Evolutionary conservation across 2,329 filamentous ascomycete species (phyloP).

Genomic region (Blastomyces emzantsi): DNA sequence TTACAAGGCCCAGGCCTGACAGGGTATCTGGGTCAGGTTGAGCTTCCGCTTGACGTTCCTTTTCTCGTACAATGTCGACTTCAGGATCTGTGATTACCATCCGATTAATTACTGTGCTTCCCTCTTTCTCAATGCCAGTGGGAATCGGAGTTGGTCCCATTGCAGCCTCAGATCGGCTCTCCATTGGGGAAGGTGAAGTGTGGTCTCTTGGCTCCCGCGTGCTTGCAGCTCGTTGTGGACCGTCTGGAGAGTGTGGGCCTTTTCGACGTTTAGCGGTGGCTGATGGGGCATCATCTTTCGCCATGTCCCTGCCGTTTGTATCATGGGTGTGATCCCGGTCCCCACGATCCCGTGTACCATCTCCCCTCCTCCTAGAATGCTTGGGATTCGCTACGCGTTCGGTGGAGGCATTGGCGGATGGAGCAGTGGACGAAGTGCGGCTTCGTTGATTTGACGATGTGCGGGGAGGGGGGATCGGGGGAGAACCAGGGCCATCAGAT

Average conservation of each 20-base stretch:
- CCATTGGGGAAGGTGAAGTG: conserved; percentile 26
- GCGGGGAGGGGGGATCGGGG: conserved; percentile 67
- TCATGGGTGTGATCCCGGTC: conserved; percentile 30
- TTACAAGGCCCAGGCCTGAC: conserved; percentile 42
- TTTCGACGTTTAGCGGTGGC: conserved; percentile 39
- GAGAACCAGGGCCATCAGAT: conserved; percentile 47
- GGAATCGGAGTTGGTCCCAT: conserved; percentile 49
- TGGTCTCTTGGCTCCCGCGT: conserved; percentile 34
- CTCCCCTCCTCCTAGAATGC: conserved; percentile 33
- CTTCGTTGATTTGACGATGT: conserved; percentile 65
- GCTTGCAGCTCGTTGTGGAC: conserved; percentile 35
- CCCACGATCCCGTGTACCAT: conserved; percentile 25
- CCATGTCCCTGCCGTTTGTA: conserved; percentile 36
- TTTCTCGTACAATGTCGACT: conserved; percentile 62
- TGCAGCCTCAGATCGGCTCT: conserved; percentile 31
- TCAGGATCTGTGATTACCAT: conserved; percentile 68
- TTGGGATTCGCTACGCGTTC: conserved; percentile 35
- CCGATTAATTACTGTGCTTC: conserved; percentile 68
- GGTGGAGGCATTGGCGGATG: conserved; percentile 28
- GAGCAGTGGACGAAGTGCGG: conserved; percentile 25
- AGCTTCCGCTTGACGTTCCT: conserved; percentile 58
- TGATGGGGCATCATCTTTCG: conserved; percentile 30
- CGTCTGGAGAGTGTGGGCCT: conserved; percentile 40
- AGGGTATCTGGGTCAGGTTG: conserved; percentile 36
- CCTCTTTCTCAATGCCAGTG: conserved; percentile 59